These are phyloP conservation scores for Saposhnikovia divaricata DNA, from an alignment of 129 eudicot genomes.

Conservation along the genomic window DNA sequence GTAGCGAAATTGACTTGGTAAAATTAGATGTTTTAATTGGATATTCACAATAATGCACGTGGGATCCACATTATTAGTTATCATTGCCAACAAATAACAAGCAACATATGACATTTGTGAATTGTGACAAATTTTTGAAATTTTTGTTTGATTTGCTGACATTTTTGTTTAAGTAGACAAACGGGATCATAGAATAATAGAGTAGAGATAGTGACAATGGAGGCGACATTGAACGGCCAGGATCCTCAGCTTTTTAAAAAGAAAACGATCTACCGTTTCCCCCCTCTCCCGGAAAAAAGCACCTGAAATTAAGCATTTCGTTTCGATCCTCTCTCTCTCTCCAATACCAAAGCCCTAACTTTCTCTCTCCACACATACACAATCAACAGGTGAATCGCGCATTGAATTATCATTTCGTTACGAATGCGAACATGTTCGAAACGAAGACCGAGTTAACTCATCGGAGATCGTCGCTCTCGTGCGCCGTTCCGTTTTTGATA, in stretches of 20 bases:
- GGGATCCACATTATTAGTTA: no score
- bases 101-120: no score
- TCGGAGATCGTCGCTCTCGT: constrained; percentile 26
- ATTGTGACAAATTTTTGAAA: no score
- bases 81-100: no score
- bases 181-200: no score
- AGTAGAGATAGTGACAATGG: neutral
- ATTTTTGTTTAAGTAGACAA: no score
- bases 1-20: no score
- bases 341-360: neutral
- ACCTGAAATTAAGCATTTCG: neutral
- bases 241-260: neutral
- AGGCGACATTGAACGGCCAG: neutral
- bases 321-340: neutral
- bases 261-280: neutral
- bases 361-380: neutral
- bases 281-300: neutral
- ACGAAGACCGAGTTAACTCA: constrained; percentile 16
- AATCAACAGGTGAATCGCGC: no score
- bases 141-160: no score
- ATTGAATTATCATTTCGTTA: constrained; percentile 24
- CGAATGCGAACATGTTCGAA: constrained; percentile 18
- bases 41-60: no score
- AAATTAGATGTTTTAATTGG: no score
- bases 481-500: constrained; percentile 21